These are phyloP conservation scores for Botryosphaeria dothidea DNA, from an alignment of 2,329 filamentous ascomycete genomes.

Conservation along the genomic window DNA sequence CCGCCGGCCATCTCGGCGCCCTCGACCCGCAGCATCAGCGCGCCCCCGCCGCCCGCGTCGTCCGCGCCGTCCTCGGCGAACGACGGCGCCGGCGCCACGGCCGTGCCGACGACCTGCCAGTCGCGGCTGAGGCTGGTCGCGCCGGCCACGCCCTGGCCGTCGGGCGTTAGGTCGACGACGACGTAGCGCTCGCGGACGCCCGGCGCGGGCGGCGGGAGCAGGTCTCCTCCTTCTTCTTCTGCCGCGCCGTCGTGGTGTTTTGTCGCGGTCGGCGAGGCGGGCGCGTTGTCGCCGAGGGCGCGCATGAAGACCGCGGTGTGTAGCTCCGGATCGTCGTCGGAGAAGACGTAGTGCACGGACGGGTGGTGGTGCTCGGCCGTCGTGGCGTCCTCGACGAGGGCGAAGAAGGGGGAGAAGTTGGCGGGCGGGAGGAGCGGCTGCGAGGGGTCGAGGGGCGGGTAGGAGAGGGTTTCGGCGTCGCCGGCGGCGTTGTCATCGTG, in stretches of 20 bases:
- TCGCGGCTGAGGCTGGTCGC: constrained; percentile 72
- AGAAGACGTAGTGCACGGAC: constrained; percentile 87
- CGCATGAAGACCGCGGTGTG: constrained; percentile 66
- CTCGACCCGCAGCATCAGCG: constrained; percentile 64
- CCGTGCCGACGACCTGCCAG: constrained; percentile 66
- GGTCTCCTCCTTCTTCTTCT: constrained; percentile 26
- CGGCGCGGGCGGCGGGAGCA: constrained; percentile 49
- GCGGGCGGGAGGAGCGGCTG: constrained; percentile 14
- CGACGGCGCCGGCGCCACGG: constrained; percentile 61
- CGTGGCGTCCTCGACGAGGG: constrained; percentile 75
- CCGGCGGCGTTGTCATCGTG: constrained; percentile 9
- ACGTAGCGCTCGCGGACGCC: constrained; percentile 57
- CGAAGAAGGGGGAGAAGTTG: constrained; percentile 78
- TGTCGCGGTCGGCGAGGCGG: constrained; percentile 25
- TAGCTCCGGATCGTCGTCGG: constrained; percentile 81
- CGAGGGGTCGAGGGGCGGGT: not conserved
- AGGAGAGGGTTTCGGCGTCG: constrained; percentile 10
- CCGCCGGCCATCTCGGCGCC: constrained; percentile 47
- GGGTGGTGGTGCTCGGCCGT: constrained; percentile 78
- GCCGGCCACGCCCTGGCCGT: constrained; percentile 58
- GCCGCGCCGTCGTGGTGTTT: constrained; percentile 22
- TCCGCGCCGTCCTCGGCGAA: constrained; percentile 52
- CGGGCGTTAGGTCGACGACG: constrained; percentile 53
- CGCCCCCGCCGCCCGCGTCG: constrained; percentile 23
- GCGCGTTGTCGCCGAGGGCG: constrained; percentile 51